Base-by-base conservation (phyloP, 257 asterid species). In the Capsicum baccatum region DNA sequence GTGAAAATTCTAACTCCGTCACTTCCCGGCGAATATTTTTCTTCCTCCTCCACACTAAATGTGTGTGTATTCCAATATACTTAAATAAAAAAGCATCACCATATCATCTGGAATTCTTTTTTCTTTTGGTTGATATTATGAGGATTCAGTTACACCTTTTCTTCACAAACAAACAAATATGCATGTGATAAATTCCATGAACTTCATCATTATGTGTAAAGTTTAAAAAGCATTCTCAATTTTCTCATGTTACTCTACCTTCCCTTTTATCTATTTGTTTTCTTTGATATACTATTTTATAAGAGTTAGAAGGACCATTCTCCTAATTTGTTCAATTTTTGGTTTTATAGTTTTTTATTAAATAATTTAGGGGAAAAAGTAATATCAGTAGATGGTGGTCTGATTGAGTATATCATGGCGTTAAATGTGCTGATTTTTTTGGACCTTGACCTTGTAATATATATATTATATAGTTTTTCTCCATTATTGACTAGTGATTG, bases 141-240 rank as follows among this genome's bases (percentile, higher is more conserved):
- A 63, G 15, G 81, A 35, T 52, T 76, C 81, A 9, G 64, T 52
- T 52, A 4, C 64, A 12, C 48, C 15, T 3, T 76, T 54, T 14
- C 81, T 76, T 54, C 64, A 1, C 81, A 76, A 76, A 76, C 64
- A 54, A 14, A 76, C 64, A 76, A 76, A 54, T 54, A 21, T 50
- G 81, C 81, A 74, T 52, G 47, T 74, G 81, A 39, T 47, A 42
- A 55, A 21, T 7, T 74, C 81, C 81, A 55, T 48, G 44, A 50
- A 74, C 19, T 12, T 74, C 21, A 74, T 50, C 47, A 52, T 50
- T 35, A 13, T 35, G 11, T 16, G n/a, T 74, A 74, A 39, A 11
- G 47, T 50, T 35, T 48, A 73, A n/a, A 44, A 44, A 2, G 55
- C 5, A 3, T 39, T 39, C 33, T 26, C 33, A 26, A 26, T 39